Evolutionary conservation across 225 moss, liverwort and hornwort species (phyloP).

Genomic region (Takakia lepidozioides): DNA sequence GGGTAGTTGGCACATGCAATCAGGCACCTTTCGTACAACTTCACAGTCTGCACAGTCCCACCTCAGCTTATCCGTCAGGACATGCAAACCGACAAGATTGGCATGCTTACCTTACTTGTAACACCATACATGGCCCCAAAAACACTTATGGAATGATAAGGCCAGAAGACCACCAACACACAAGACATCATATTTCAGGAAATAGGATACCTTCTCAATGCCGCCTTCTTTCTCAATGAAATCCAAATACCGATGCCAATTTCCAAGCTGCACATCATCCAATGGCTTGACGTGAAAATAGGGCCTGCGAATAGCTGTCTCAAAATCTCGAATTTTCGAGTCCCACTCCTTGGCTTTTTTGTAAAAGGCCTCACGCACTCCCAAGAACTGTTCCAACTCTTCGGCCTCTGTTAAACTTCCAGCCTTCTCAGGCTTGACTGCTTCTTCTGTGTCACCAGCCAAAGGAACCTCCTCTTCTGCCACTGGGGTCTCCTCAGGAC

Average conservation of each 20-base stretch:
- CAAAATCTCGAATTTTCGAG: slow-evolving; percentile 74
- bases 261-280: slow-evolving; percentile 89
- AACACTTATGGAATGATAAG: neutral
- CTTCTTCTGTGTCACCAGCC: slow-evolving; percentile 36
- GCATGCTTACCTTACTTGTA: no score
- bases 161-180: neutral
- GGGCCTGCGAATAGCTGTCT: slow-evolving; percentile 80
- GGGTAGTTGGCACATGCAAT: slow-evolving; percentile 97
- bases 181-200: neutral
- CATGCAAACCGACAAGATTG: no score
- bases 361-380: slow-evolving; percentile 57
- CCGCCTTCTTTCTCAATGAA: slow-evolving; percentile 90
- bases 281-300: slow-evolving; percentile 94
- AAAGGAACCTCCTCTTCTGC: slow-evolving; percentile 21
- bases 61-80: no score
- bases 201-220: slow-evolving; percentile 53
- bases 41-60: slow-evolving; percentile 47
- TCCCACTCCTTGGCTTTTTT: slow-evolving; percentile 89
- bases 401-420: slow-evolving; percentile 44
- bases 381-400: slow-evolving; percentile 69
- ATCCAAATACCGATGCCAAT: slow-evolving; percentile 92
- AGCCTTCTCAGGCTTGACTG: slow-evolving; percentile 35
- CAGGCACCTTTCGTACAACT: slow-evolving; percentile 86
- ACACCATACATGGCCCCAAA: no score
- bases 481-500: slow-evolving; percentile 50